A percentile compares a stretch with the other conserved stretches of the same genome.
These are phyloP conservation scores for Cadophora sp. DNA, from an alignment of 2,329 filamentous ascomycete genomes.

Conservation along the genomic window DNA sequence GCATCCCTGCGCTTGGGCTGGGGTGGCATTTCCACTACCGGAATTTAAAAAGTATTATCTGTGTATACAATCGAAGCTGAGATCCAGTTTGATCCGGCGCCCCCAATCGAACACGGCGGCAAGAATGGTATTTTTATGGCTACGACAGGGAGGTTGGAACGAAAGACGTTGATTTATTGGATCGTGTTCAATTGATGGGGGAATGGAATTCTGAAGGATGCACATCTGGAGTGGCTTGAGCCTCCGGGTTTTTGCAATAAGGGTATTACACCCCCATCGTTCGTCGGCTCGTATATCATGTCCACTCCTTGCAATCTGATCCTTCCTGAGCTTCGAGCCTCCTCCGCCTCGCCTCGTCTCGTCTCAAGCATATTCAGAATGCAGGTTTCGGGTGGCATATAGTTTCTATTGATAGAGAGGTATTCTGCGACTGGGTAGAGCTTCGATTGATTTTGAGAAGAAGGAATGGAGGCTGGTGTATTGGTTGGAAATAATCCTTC, in stretches of 20 bases:
- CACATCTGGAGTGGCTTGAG: background rate
- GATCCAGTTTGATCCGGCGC: background rate
- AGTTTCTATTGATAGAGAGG: constrained; percentile 8
- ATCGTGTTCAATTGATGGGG: background rate
- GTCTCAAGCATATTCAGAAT: background rate
- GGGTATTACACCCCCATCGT: constrained; percentile 14
- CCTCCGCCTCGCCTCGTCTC: background rate
- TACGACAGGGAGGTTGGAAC: background rate
- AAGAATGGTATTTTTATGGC: background rate
- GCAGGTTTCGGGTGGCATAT: background rate
- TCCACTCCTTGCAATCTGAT: background rate
- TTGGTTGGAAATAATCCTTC: background rate
- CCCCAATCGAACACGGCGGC: background rate
- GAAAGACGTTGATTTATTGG: too few relatives aligned
- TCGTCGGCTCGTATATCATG: constrained; percentile 1
- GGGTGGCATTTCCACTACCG: background rate
- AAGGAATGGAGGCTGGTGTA: background rate
- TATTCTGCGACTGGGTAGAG: background rate
- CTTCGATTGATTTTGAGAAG: background rate
- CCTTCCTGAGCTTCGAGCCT: background rate
- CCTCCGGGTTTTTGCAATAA: constrained; percentile 11
- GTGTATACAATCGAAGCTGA: background rate
- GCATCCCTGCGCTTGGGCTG: background rate
- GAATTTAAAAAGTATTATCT: background rate
- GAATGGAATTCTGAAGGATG: background rate